Evolutionary conservation across 177 flowering plant species (phyloP).

Genomic region (Vitis hybrid): DNA sequence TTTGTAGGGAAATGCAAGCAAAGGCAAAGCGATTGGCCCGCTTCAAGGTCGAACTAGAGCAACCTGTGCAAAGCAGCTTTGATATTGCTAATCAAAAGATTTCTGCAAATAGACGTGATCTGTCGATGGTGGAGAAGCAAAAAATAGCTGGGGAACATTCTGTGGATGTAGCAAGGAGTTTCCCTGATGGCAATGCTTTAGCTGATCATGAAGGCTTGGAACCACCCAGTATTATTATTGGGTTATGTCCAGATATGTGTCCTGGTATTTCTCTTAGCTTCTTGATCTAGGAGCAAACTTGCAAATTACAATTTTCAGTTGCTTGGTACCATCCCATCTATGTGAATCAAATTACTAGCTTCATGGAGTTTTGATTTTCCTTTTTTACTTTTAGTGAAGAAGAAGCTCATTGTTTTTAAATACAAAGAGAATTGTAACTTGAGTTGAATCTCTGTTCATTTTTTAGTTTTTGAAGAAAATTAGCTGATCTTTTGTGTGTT

Average conservation of each 20-base stretch:
- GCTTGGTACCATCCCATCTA: not conserved
- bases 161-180: slow-evolving; percentile 30
- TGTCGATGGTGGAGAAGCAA: slow-evolving; percentile 26
- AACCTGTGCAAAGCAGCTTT: slow-evolving; percentile 27
- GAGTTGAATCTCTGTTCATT: not conserved
- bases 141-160: slow-evolving; percentile 27
- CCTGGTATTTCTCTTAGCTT: slow-evolving; percentile 58
- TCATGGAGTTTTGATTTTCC: not conserved
- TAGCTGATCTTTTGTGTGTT: not conserved
- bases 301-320: not conserved
- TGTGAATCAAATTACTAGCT: not conserved
- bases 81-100: slow-evolving; percentile 29
- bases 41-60: slow-evolving; percentile 62
- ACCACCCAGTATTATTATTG: slow-evolving; percentile 50
- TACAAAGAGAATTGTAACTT: not conserved
- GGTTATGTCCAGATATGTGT: slow-evolving; percentile 94
- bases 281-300: slow-evolving; percentile 2
- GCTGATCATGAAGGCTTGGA: slow-evolving; percentile 54
- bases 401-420: not conserved
- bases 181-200: slow-evolving; percentile 23
- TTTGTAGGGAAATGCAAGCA: slow-evolving; percentile 71
- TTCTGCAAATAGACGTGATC: slow-evolving; percentile 31
- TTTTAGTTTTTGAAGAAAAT: not conserved
- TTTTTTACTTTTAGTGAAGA: not conserved
- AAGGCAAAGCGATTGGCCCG: slow-evolving; percentile 92